Percentiles rank a stretch among this genome's conserved stretches.
phyloP scores from a whole-genome alignment of 2,329 filamentous ascomycete genomes.

The Ceratocystis eucalypticola region DNA sequence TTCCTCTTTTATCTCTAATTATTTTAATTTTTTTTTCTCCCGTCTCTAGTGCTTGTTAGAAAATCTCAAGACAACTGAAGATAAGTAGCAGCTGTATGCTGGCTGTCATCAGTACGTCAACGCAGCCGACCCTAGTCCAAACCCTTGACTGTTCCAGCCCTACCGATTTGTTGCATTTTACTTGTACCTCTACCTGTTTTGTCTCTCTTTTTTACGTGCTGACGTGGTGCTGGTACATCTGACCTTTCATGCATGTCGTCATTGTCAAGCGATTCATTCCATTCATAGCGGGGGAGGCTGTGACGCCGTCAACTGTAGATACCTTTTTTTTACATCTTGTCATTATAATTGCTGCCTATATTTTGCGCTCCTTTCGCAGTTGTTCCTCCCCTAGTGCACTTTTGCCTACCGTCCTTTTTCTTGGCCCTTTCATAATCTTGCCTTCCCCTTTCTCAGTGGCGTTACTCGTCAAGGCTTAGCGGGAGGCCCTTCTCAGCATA shows the following conservation, averaged over 20 bases:
- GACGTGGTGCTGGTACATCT: not conserved
- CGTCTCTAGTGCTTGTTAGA: not conserved
- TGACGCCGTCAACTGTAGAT: not conserved
- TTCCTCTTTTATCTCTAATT: not conserved
- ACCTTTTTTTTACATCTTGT: not conserved
- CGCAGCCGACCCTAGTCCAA: not conserved
- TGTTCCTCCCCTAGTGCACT: not conserved
- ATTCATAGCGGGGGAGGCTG: not conserved
- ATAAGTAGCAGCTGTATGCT: no score
- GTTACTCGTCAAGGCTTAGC: slow-evolving; percentile 9
- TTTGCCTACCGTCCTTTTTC: not conserved
- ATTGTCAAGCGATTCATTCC: not conserved
- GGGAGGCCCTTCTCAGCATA: slow-evolving; percentile 11
- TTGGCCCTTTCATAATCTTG: not conserved
- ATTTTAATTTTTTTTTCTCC: not conserved
- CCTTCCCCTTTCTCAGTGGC: slow-evolving; percentile 9
- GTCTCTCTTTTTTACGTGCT: not conserved
- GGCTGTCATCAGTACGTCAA: not conserved
- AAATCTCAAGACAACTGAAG: no score
- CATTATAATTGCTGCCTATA: not conserved
- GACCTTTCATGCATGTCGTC: not conserved
- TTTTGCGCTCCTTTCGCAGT: not conserved
- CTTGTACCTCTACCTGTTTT: not conserved
- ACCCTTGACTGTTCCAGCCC: not conserved
- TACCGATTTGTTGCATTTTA: not conserved